Conservation (phyloP, 2,329 filamentous ascomycete species). For the Aspergillus brunneoviolaceus region DNA sequence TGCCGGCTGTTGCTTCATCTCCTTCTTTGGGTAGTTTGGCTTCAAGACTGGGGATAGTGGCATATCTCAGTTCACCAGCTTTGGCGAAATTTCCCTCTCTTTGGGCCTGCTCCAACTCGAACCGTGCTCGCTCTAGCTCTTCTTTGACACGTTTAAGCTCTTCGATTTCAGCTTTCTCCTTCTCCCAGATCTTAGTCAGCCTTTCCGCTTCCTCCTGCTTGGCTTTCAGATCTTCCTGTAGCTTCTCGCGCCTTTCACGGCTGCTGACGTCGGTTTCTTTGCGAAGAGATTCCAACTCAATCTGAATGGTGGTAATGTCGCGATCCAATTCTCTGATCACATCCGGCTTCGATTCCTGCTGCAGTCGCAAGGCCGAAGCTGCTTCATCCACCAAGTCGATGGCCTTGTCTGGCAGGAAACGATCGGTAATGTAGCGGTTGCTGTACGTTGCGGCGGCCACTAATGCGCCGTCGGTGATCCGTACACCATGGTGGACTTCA, state of each 20-base stretch:
- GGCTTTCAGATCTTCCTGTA: constrained; percentile 72
- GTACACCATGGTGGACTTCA: constrained; percentile 93
- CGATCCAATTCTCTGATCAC: constrained; percentile 89
- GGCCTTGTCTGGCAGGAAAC: constrained; percentile 93
- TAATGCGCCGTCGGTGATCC: constrained; percentile 87
- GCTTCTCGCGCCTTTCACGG: constrained; percentile 80
- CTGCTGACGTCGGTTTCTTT: constrained; percentile 93
- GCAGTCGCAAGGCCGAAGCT: constrained; percentile 81
- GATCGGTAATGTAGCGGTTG: constrained; percentile 94
- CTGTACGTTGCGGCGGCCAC: constrained; percentile 90
- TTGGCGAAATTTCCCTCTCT: constrained; percentile 83
- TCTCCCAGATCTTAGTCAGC: constrained; percentile 83
- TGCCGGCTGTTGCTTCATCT: constrained; percentile 45
- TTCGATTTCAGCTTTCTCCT: constrained; percentile 82
- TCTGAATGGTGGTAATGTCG: constrained; percentile 95
- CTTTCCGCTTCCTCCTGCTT: constrained; percentile 74
- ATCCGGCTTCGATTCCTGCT: constrained; percentile 96
- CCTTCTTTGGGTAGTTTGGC: constrained; percentile 75
- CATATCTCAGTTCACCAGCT: constrained; percentile 88
- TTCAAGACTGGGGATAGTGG: constrained; percentile 79
- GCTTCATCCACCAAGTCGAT: constrained; percentile 97
- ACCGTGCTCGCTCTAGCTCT: constrained; percentile 79
- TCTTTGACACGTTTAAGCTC: constrained; percentile 83
- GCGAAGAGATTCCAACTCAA: constrained; percentile 88
- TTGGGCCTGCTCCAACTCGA: constrained; percentile 85